These are phyloP conservation scores for Suhomyces tanzawaensis DNA, from an alignment of 805 yeast species.

Conservation along the genomic window DNA sequence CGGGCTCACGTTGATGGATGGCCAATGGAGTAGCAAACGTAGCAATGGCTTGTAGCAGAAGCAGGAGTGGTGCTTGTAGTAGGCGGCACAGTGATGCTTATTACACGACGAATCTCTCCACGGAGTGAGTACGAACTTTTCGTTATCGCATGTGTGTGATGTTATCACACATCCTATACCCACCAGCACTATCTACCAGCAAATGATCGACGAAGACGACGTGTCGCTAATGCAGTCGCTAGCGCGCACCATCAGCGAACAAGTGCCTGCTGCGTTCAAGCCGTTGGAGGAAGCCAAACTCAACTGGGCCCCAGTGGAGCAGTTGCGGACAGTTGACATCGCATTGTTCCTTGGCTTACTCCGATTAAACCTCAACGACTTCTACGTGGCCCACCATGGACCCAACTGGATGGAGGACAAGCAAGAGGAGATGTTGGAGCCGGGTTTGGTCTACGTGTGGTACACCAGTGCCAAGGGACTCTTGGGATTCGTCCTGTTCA, in stretches of 20 bases:
- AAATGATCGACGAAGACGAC: slow-evolving; percentile 7
- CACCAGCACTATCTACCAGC: no score
- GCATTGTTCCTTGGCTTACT: slow-evolving; percentile 21
- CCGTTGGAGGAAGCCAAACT: background rate
- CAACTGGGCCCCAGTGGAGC: slow-evolving; percentile 1
- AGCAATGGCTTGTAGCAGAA: no score
- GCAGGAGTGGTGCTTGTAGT: no score
- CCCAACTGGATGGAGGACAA: slow-evolving; percentile 42
- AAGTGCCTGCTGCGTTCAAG: background rate
- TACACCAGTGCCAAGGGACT: slow-evolving; percentile 19
- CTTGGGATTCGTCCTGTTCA: slow-evolving; percentile 47
- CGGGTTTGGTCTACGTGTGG: slow-evolving; percentile 45
- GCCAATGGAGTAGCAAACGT: no score
- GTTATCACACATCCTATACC: no score
- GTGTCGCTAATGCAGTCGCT: slow-evolving; percentile 6
- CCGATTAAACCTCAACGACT: slow-evolving; percentile 25
- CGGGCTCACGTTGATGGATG: no score
- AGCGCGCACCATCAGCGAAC: background rate
- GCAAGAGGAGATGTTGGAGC: slow-evolving; percentile 44
- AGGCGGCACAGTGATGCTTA: no score
- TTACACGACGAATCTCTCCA: no score
- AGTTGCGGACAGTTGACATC: background rate
- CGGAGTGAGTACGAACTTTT: no score
- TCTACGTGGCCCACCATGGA: slow-evolving; percentile 32
- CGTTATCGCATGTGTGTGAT: no score